Percentiles rank a stretch among this genome's conserved stretches.
Conservation (phyloP, 2,329 filamentous ascomycete species). For the Westerdykella ornata region DNA sequence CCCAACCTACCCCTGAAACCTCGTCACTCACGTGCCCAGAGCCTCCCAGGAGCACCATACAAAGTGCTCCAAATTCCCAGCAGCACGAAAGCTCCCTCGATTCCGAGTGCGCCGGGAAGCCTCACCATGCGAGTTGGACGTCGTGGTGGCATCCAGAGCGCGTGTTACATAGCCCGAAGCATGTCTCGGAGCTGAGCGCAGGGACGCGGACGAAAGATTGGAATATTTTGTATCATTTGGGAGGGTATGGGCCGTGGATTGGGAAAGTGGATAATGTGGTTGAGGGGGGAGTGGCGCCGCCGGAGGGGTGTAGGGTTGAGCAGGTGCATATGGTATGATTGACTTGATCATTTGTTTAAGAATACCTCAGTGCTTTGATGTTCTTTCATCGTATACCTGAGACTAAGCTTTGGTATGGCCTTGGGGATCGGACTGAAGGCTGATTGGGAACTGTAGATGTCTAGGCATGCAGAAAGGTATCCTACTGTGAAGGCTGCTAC, state of each 20-base stretch:
- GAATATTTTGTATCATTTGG: conserved; percentile 49
- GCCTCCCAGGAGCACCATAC: background rate
- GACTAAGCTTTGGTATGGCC: background rate
- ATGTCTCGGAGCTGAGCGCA: conserved; percentile 16
- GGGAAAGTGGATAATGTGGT: conserved; percentile 42
- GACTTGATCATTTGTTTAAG: too few relatives aligned
- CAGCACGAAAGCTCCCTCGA: conserved; percentile 17
- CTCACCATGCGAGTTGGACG: conserved; percentile 30
- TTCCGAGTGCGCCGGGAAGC: conserved; percentile 23
- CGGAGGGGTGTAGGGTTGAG: conserved; percentile 46
- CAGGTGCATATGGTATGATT: conserved; percentile 52
- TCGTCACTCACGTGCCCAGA: background rate
- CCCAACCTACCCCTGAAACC: conserved; percentile 4
- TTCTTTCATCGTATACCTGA: too few relatives aligned
- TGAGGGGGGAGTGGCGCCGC: conserved; percentile 39
- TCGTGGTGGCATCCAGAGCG: conserved; percentile 32
- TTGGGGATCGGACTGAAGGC: conserved; percentile 10
- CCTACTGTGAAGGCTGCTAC: conserved; percentile 47
- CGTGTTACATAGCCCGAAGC: conserved; percentile 1
- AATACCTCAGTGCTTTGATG: too few relatives aligned
- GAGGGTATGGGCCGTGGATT: conserved; percentile 52
- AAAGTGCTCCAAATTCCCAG: background rate
- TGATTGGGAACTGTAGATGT: conserved; percentile 40
- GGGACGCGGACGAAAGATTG: conserved; percentile 34
- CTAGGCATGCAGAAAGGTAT: conserved; percentile 53